Evolutionary conservation across 176 grass and related monocot species (phyloP), one percentile per base, ranked within the genome.

Genomic region (Eragrostis curvula): DNA sequence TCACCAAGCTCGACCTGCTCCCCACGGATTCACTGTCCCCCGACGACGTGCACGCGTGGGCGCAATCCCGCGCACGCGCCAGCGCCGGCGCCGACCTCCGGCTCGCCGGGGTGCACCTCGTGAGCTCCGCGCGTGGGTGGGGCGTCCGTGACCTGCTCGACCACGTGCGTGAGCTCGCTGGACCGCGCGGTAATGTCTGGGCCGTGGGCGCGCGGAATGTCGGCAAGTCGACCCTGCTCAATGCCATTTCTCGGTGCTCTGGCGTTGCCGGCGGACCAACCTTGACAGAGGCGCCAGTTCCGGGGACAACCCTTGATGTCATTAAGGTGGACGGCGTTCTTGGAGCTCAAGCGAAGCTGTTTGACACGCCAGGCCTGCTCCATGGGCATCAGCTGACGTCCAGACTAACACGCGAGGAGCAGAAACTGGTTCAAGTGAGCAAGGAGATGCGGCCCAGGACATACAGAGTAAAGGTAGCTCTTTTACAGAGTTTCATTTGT

Each of bases 231-330:
- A 98, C 93, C 0, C 77, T 95, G 75, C 88, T 95, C 52, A 98
- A 95, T 82, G 86, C 96, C 41, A 93, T 95, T 86, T 86, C 81
- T 12, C 69, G 83, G 32, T 98, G 96, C 75, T 81, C 87, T 7
- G 86, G 80, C 25, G 21, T 85, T 0, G 75, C 47, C 13, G 78
- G 78, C 16, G 46, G 62, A 32, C 65, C 86, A 7, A 86, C 70
- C 53, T 89, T 98, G 86, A 98, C 92, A 7, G 96, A 98, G 83
- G 88, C 96, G 0, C 90, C 93, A 0, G 96, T 98, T 32, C 96
- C 90, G 0, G 96, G 96, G 51, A 98, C 96, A 13, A 98, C 93
- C 27, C 82, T 98, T 39, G 92, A 88, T 55, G 84, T 95, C 39
- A 83, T 96, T 58, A 87, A 78, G 42, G 67, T 98, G 29, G 91